A percentile compares a stretch with the other conserved stretches of the same genome.
Conservation (phyloP, 1,284 basidiomycete genomes). For the Dichomitus squalens region DNA sequence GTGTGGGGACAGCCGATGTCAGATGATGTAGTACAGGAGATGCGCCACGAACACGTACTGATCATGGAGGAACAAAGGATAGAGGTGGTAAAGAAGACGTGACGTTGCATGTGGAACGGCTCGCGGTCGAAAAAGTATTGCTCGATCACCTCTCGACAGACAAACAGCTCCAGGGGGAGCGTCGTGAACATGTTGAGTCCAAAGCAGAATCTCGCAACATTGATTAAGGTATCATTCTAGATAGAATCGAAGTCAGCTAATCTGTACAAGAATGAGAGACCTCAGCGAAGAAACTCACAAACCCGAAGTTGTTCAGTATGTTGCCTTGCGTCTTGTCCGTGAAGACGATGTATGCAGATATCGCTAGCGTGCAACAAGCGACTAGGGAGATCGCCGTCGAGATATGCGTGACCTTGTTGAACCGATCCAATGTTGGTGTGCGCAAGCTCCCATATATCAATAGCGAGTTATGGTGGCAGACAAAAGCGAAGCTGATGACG, state of each 20-base stretch:
- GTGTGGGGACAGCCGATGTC: background rate
- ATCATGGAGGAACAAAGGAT: conserved; percentile 86
- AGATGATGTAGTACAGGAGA: background rate
- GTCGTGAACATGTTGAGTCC: conserved; percentile 99
- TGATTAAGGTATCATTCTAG: conserved; percentile 83
- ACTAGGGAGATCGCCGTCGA: conserved; percentile 84
- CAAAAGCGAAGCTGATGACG: conserved; percentile 94
- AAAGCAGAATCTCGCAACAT: conserved; percentile 94
- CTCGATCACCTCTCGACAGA: conserved; percentile 94
- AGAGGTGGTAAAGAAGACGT: conserved; percentile 88
- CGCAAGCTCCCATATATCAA: conserved; percentile 93
- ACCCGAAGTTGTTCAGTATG: conserved; percentile 90
- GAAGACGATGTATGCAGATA: conserved; percentile 93
- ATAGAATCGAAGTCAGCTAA: background rate
- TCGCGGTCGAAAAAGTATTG: conserved; percentile 91
- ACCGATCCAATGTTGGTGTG: conserved; percentile 94
- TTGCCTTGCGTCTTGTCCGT: conserved; percentile 95
- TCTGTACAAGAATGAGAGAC: background rate
- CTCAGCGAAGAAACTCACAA: conserved; percentile 47
- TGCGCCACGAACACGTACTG: conserved; percentile 49
- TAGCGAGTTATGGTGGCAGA: conserved; percentile 92
- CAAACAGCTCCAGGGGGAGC: conserved; percentile 89
- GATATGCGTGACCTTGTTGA: conserved; percentile 91
- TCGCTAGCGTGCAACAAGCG: conserved; percentile 81
- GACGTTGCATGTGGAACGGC: conserved; percentile 78